Evolutionary conservation across 2,329 filamentous ascomycete species (phyloP), one percentile per base, ranked within the genome.

Genomic region (Clonostachys rosea): DNA sequence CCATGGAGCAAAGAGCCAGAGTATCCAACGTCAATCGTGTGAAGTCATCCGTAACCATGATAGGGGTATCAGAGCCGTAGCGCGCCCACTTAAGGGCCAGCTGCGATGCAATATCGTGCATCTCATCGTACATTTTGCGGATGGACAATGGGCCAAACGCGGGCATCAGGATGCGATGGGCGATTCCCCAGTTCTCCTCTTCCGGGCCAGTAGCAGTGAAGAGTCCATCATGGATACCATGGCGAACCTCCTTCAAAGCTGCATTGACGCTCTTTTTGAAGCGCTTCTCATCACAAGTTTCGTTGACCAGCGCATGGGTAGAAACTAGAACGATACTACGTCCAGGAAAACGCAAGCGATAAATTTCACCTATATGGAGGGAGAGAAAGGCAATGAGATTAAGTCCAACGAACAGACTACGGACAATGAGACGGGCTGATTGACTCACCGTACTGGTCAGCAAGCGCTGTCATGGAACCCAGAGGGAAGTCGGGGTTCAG

Each of bases 1-100:
- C 78, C 81, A 88, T 86, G n/a, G 80, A 71, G 60, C 84, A 86
- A 4, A 91, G 73, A 2, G 83, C 84, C 9, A 91, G 74, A 0
- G 85, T 86, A 59, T 91, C 87, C 3, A 91, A 74, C 0, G 86
- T 82, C 34, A 90, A 67, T n/a, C 86, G 76, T 3, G 86, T 88
- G 52, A 88, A 87, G 61, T 89, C 84, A 16, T 86, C 81, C 0
- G 79, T 75, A 0, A 79, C 78, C 41, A 73, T 67, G 49, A 91
- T 85, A 10, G 75, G 68, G 41, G 73, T 61, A 2, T 70, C 61
- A 2, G 79, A 66, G 1, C 86, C 86, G 53, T 80, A 73, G 34
- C 85, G 74, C 16, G 83, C 84, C 76, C 84, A 84, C 61, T 88
- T 88, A 65, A 87, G 71, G 10, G 77, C 74, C 44, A 89, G 64